Evolutionary conservation across 345 rosid genomes (phyloP).

Genomic region (Kernera saxatilis): DNA sequence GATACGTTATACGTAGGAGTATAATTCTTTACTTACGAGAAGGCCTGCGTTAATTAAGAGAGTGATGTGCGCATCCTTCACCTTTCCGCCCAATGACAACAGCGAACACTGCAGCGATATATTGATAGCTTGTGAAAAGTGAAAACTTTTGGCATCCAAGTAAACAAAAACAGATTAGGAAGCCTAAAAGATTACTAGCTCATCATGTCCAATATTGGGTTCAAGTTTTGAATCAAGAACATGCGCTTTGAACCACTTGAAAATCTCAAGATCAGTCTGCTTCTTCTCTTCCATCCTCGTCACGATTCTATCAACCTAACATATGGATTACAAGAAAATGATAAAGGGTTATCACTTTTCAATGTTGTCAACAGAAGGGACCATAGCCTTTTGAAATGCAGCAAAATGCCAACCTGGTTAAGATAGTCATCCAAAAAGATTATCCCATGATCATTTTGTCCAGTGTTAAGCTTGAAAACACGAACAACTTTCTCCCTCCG

Average conservation of each 20-base stretch:
- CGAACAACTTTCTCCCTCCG: constrained; percentile 73
- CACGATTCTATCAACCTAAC: constrained; percentile 47
- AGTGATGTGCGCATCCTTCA: constrained; percentile 69
- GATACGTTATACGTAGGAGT: not conserved
- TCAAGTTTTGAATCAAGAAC: constrained; percentile 74
- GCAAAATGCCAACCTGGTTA: constrained; percentile 47
- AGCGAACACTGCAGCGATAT: constrained; percentile 49
- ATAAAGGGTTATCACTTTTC: not conserved
- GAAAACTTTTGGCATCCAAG: not conserved
- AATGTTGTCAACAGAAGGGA: not conserved
- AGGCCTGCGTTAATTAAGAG: constrained; percentile 76
- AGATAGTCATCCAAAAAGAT: constrained; percentile 83
- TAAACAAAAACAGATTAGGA: not conserved
- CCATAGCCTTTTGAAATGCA: not conserved
- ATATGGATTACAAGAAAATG: not conserved
- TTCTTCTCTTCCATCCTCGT: constrained; percentile 72
- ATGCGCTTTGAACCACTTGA: constrained; percentile 68
- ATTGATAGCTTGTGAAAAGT: not conserved
- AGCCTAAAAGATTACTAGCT: constrained; percentile 51
- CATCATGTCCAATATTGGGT: constrained; percentile 64
- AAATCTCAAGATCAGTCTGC: constrained; percentile 45
- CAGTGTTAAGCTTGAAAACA: constrained; percentile 75
- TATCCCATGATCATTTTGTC: constrained; percentile 88
- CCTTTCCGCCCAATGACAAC: constrained; percentile 68
- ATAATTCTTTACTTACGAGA: constrained; percentile 52